Conservation (phyloP, 2,329 filamentous ascomycete genomes). For the Calonectria leucothoes region DNA sequence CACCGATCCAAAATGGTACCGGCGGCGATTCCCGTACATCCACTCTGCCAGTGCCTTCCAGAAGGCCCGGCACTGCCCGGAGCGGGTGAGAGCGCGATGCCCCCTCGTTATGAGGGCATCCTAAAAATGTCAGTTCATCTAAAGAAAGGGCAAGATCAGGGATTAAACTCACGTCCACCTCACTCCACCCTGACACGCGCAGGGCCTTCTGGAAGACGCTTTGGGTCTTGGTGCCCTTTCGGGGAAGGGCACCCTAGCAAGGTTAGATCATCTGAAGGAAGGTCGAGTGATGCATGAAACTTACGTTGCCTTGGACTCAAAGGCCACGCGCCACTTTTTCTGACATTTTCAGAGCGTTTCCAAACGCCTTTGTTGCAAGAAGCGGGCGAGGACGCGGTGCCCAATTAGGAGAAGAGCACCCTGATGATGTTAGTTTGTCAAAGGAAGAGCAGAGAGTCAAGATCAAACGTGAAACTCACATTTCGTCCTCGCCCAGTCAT, state of each 20-base stretch:
- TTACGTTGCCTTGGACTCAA: neutral
- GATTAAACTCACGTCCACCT: neutral
- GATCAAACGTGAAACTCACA: no score
- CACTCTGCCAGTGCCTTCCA: neutral
- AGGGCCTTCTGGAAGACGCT: neutral
- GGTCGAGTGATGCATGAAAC: neutral
- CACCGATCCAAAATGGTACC: neutral
- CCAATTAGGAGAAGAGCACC: no score
- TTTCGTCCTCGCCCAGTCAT: no score
- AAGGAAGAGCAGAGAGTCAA: no score
- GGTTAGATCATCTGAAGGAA: no score
- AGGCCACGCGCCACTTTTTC: no score
- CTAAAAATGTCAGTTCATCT: neutral
- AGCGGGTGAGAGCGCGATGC: neutral
- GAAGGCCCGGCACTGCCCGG: neutral
- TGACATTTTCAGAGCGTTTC: no score
- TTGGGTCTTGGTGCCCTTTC: neutral
- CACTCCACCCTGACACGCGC: neutral
- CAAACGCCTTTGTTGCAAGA: no score
- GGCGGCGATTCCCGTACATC: neutral
- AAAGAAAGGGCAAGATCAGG: neutral
- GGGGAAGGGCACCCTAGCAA: no score
- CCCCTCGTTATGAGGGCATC: neutral
- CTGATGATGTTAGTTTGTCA: no score
- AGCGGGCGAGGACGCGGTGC: no score